Evolutionary conservation across 306 rosid genomes (phyloP), one percentile per base, ranked within the genome.

Genomic region (Citrullus amarus): DNA sequence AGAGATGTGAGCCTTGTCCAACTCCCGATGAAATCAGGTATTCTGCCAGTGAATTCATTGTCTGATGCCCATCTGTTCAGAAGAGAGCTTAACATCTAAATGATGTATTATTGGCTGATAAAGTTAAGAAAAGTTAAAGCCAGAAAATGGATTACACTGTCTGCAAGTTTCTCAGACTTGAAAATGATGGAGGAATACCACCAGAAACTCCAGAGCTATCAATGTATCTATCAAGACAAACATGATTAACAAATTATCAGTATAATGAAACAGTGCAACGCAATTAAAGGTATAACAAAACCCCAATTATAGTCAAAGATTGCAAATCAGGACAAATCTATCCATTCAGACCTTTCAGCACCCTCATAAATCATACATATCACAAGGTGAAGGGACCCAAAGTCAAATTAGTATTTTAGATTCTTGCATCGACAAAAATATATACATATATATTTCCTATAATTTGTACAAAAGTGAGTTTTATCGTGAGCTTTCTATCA

Each of bases 161-260:
- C 4, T 0, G 4, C 86, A 94, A 73, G 85, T 77, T 92, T 28
- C 4, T 82, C 1, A 94, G 86, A 44, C 83, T 78, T 28, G 91
- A 82, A 89, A 94, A 86, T 81, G 96, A 80, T 61, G 88, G 77
- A 78, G 97, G 98, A 85, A 93, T 88, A 80, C 86, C 86, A 39
- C 98, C 98, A 25, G 93, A 83, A 41, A 89, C 75, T 82, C 98
- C 96, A 7, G 89, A 86, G 79, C 98, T 94, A 85, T 82, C 91
- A 22, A 88, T 12, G 78, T 90, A 92, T 73, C 97, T 92, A 90
- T 63, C 71, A 53, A 86, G 39, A 77, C 1, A 81, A 78, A 85
- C 75, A 79, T 14, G 78, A 56, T 77, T 56, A 46, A 58, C 77
- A 73, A 30, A 50, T 32, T 73, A 28, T 73, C 8, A 50, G 44